Evolutionary conservation across 371 early-diverging fungal genomes (phyloP), one percentile per base, ranked within the genome.

Genomic region (Chytridiales sp.): DNA sequence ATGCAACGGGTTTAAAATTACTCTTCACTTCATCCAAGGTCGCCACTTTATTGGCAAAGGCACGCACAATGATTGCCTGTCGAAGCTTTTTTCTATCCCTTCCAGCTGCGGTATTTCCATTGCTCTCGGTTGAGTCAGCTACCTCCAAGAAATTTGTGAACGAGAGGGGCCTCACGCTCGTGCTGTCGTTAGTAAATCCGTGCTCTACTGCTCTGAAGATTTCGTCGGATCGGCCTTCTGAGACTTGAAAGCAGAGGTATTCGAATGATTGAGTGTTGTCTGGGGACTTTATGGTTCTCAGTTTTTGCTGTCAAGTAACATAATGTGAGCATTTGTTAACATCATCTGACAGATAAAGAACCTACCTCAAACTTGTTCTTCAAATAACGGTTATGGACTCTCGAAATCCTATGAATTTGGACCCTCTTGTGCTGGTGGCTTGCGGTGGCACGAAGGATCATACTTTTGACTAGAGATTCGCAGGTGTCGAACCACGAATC

Each of bases 401-500:
- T 51, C 2, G 76, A 74, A 24, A 78, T 75, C 6, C 78, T 50
- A 48, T 81, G 79, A 9, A 80, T 71, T 43, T 74, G 76, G 21
- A 76, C 66, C 29, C 64, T 38, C 44, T 59, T 63, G 35, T 64
- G 56, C 8, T 53, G 48, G 9, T 61, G 56, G 1, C 35, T 65
- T 26, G 65, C 56, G 15, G 59, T 62, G 39, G 64, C 62, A 53
- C 62, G 59, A 24, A 56, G 43, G 22, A 72, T 71, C 59, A 76
- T 67, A 26, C 59, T 63, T 42, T 77, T 76, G 26, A 78, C 69
- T 24, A 74, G 62, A 0, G 54, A 56, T 47, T 72, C 73, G 54
- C 76, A 74, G 30, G 55, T 55, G 15, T 53, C 69, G 27, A 76
- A 68, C 74, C 75, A 74, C 1, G 61, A 49, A 44, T 73, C 74